Percentiles rank a stretch among this genome's conserved stretches.
These are phyloP conservation scores for Trypanosoma brucei DNA, from an alignment of 208 protist genomes.

Conservation along the genomic window DNA sequence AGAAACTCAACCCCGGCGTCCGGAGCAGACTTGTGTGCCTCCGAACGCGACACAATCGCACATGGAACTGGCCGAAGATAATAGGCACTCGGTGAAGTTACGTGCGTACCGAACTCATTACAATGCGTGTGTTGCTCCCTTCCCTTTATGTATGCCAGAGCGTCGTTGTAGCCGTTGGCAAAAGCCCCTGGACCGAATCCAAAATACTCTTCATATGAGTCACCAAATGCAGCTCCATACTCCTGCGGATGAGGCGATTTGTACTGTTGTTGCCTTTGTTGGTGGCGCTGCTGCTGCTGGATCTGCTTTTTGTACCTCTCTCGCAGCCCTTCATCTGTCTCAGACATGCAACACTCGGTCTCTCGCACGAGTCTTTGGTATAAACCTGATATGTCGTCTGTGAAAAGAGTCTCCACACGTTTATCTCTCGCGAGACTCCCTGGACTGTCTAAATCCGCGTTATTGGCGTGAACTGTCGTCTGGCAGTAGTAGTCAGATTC, in stretches of 20 bases:
- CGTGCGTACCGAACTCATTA: constrained; percentile 28
- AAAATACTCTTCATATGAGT: constrained; percentile 3
- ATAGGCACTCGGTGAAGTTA: constrained; percentile 53
- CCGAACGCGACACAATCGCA: constrained; percentile 60
- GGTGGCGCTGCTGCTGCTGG: constrained; percentile 15
- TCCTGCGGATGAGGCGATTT: background rate
- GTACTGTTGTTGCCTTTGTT: background rate
- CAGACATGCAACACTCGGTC: constrained; percentile 59
- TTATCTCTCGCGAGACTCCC: constrained; percentile 9
- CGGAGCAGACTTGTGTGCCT: constrained; percentile 33
- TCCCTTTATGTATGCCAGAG: constrained; percentile 43
- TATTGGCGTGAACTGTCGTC: constrained; percentile 29
- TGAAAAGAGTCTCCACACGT: constrained; percentile 37
- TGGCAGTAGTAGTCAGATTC: constrained; percentile 71
- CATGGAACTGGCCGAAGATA: constrained; percentile 70
- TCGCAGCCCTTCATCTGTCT: constrained; percentile 57
- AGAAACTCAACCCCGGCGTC: constrained; percentile 49
- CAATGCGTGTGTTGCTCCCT: constrained; percentile 38
- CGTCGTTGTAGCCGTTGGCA: constrained; percentile 45
- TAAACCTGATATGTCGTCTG: constrained; percentile 56
- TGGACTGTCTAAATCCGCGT: constrained; percentile 14
- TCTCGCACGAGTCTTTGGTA: constrained; percentile 59
- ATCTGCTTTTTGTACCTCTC: constrained; percentile 49
- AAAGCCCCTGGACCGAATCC: constrained; percentile 22
- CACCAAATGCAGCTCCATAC: constrained; percentile 4